phyloP scores from a whole-genome alignment of 1,284 basidiomycete genomes.

The Salmacisia buchloeana region DNA sequence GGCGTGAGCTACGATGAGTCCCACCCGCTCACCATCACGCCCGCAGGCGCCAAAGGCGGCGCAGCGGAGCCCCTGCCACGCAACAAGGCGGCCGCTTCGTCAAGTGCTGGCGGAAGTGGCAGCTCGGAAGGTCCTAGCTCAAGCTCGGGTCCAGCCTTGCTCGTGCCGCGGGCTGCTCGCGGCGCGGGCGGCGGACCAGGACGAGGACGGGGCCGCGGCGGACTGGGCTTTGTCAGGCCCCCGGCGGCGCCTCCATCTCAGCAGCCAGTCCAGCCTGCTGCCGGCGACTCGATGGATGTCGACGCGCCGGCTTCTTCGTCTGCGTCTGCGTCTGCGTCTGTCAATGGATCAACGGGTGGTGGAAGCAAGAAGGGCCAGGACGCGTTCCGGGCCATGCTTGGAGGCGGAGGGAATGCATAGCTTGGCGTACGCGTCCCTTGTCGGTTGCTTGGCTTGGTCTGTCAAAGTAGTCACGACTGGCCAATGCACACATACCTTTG shows the following conservation, averaged over 20 bases:
- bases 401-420: no score
- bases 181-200: neutral
- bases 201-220: neutral
- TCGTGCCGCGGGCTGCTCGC: neutral
- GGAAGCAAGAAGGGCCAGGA: neutral
- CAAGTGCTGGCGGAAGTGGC: neutral
- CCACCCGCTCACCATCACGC: neutral
- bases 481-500: no score
- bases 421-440: no score
- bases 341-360: neutral
- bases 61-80: neutral
- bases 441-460: no score
- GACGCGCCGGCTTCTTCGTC: slow-evolving; percentile 41
- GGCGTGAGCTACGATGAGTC: neutral
- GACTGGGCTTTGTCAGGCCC: neutral
- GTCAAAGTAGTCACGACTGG: no score
- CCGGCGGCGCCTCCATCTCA: no score
- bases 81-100: no score
- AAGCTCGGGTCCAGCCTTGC: neutral
- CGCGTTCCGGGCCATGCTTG: neutral
- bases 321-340: slow-evolving; percentile 41
- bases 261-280: neutral
- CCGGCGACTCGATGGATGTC: slow-evolving; percentile 18
- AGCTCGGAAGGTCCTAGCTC: neutral
- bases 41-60: neutral